These are phyloP conservation scores for Epichloe hybrida DNA, from an alignment of 2,329 filamentous ascomycete species.

Conservation along the genomic window DNA sequence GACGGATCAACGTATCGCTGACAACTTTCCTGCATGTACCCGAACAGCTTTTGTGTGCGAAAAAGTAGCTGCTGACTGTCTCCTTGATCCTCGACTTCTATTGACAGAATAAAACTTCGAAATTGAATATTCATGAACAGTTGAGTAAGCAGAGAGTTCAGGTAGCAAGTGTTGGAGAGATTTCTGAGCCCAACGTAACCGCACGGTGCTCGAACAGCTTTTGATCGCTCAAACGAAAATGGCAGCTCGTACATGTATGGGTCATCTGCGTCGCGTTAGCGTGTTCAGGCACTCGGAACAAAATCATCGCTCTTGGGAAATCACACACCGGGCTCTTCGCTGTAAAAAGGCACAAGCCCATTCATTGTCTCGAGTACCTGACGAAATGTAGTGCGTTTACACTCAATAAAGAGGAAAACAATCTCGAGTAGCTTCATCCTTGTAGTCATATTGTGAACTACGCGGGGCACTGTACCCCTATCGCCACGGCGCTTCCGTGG, in stretches of 20 bases:
- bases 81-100: slow-evolving; percentile 40
- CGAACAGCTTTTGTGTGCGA: slow-evolving; percentile 72
- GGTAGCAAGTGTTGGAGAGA: slow-evolving; percentile 89
- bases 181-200: slow-evolving; percentile 88
- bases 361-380: slow-evolving; percentile 32
- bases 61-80: slow-evolving; percentile 54
- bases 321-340: slow-evolving; percentile 24
- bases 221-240: slow-evolving; percentile 49
- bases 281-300: background rate
- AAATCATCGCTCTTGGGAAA: background rate
- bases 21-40: slow-evolving; percentile 71
- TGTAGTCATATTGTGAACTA: slow-evolving; percentile 39
- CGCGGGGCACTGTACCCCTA: slow-evolving; percentile 18
- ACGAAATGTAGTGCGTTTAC: slow-evolving; percentile 33
- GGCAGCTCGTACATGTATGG: slow-evolving; percentile 49
- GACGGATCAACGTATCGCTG: slow-evolving; percentile 60
- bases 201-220: slow-evolving; percentile 58
- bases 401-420: slow-evolving; percentile 41
- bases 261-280: slow-evolving; percentile 17
- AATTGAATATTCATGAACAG: slow-evolving; percentile 93
- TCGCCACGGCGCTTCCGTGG: slow-evolving; percentile 22
- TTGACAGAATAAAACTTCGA: slow-evolving; percentile 64
- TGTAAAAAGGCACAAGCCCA: slow-evolving; percentile 24
- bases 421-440: slow-evolving; percentile 48
- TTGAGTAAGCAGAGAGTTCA: slow-evolving; percentile 89